Base-by-base conservation (phyloP, 202 grass and related monocot genomes). In the Saccharum hybrid region DNA sequence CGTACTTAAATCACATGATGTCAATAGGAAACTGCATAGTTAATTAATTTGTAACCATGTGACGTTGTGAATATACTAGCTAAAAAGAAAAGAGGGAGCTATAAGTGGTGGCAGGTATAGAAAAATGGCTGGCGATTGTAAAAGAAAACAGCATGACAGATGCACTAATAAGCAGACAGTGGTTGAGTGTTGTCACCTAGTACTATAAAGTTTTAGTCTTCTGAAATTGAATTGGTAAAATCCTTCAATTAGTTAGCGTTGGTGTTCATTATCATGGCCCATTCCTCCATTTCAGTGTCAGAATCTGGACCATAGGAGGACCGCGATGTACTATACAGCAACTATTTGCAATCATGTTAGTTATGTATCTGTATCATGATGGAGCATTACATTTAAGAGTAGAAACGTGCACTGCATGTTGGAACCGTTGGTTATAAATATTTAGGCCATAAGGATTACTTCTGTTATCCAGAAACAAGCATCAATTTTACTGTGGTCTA, bases 221-320 rank as follows among this genome's bases (percentile, higher is more conserved):
- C 5, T 85, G 36, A 18, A 30, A 34, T 85, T 81, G 7, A 65
- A 76, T 22, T 45, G 18, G 54, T 70, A 52, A 71, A 76, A 71
- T 18, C 7, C 74, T 80, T 64, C 6, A 70, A 75, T 75, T 52
- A 41, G 76, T 33, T 42, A 69, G 69, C 18, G 10, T 65, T 64
- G 63, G n/a, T 76, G 34, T 63, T 85, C 87, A 76, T 36, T 85
- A 51, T 71, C 77, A 81, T 56, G 66, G 42, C 28, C 65, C 42
- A 59, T 81, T 10, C 63, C 82, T 56, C 23, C 36, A 76, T 71
- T 81, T 81, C 51, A 26, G 21, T 80, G 57, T 79, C 69, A 14
- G 22, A 36, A 71, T 75, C 70, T 42, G 69, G 81, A 80, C 63
- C 70, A 84, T 21, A 41, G 51, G 69, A 22, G 45, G 30, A 80